phyloP scores from a whole-genome alignment of 352 stramenopile species.

The Blastocystis sp. region DNA sequence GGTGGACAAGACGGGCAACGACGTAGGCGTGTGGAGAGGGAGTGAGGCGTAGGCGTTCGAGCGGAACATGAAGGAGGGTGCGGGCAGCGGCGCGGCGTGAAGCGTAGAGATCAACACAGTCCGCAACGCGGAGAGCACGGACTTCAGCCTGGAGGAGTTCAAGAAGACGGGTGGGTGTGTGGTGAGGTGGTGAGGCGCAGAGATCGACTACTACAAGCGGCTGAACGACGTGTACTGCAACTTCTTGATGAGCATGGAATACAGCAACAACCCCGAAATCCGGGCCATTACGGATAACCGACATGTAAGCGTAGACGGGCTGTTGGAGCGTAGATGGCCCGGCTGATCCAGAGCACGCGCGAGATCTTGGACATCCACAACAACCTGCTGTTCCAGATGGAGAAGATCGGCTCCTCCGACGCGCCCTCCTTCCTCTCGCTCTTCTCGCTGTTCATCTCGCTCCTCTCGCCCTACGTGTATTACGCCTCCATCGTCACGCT shows the following conservation, averaged over 20 bases:
- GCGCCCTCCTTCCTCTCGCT: neutral
- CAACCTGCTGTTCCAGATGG: conserved; percentile 51
- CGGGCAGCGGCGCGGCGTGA: neutral
- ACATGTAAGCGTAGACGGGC: neutral
- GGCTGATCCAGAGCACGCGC: conserved; percentile 33
- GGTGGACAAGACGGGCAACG: neutral
- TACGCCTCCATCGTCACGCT: conserved; percentile 12
- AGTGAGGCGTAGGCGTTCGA: neutral
- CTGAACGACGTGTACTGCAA: conserved; percentile 10
- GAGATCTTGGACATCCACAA: conserved; percentile 61
- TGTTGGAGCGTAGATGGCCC: conserved; percentile 18
- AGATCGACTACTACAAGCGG: conserved; percentile 24
- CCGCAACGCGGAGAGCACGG: neutral
- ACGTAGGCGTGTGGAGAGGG: neutral
- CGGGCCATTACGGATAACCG: conserved; percentile 6
- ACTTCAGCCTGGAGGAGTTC: conserved; percentile 1
- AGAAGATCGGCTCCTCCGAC: neutral
- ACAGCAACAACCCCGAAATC: conserved; percentile 14
- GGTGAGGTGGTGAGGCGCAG: neutral
- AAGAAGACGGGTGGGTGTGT: neutral
- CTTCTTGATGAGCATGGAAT: conserved; percentile 56
- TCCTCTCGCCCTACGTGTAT: conserved; percentile 57
- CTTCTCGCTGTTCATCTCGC: conserved; percentile 6
- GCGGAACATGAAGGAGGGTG: neutral
- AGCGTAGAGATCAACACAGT: neutral